Base-by-base conservation (phyloP, 371 early-diverging fungal species). In the Syncephalis plumigaleata region DNA sequence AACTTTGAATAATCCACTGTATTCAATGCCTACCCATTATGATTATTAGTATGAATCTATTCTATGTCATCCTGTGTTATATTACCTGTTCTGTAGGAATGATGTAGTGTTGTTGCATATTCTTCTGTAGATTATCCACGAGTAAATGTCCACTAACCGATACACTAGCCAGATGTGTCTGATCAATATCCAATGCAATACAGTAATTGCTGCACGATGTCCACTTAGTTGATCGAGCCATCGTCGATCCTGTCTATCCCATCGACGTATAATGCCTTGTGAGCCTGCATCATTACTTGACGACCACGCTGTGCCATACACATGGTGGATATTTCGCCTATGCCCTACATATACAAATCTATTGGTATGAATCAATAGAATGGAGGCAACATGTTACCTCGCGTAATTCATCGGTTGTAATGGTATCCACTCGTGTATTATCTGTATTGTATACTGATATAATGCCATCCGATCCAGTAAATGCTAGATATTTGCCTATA, bases 1-100 rank as follows among this genome's bases (percentile, higher is more conserved):
- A 60, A 64, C 11, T 40, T 36, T 0, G 66, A 63, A 24, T 56
- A 67, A 24, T 57, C 64, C 20, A 67, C 31, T 45, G 48, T 56
- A 9, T 54, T 46, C 26, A 66, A 47, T 25, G 60, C 16, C 63
- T 65, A 52, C 23, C 8, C 20, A 26, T 42, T 11, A 49, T 13
- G n/a, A 37, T 13, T 13, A 27, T 8, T 11, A 7, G 2, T 15
- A 24, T 18, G 42, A 42, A 42, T 42, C 39, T n/a, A 38, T n/a
- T 38, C 17, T 2, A 42, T 11, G 16, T 42, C 23, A 23, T 23
- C 9, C 23, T 13, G 11, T 11, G 2, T 36, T 37, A 16, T 8
- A 13, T n/a, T 26, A 52, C 52, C 40, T 47, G 52, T 39, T 39
- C 31, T 4, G 52, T 52, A 13, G 24, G 11, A 24, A 46, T 31